Evolutionary conservation across 768 basidiomycete genomes (phyloP).

Genomic region (Xerocomus potaroensis): DNA sequence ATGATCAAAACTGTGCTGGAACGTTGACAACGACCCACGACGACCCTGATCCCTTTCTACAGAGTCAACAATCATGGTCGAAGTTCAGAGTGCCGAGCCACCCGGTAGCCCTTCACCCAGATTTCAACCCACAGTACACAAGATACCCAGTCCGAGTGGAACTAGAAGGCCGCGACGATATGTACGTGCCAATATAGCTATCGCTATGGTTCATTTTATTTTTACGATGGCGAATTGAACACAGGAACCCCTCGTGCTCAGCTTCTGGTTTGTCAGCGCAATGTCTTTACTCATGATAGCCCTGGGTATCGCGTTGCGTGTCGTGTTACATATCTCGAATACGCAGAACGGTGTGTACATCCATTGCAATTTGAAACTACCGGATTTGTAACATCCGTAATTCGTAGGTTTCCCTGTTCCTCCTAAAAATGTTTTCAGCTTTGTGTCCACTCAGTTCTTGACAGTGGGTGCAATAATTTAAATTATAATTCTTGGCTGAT

Average conservation of each 20-base stretch:
- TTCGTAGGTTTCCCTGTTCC: slow-evolving; percentile 55
- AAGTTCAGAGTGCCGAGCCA: not conserved
- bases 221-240: not conserved
- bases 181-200: slow-evolving; percentile 29
- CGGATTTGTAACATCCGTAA: not conserved
- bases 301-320: slow-evolving; percentile 15
- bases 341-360: slow-evolving; percentile 14
- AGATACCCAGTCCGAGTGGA: slow-evolving; percentile 44
- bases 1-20: not conserved
- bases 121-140: slow-evolving; percentile 43
- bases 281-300: slow-evolving; percentile 41
- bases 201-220: not conserved
- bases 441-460: slow-evolving; percentile 43
- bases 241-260: slow-evolving; percentile 29
- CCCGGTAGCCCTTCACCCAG: slow-evolving; percentile 27
- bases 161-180: slow-evolving; percentile 37
- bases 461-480: slow-evolving; percentile 34
- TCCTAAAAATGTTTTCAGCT: slow-evolving; percentile 42
- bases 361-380: not conserved
- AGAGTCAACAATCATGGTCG: slow-evolving; percentile 7
- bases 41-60: not conserved
- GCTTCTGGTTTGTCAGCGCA: slow-evolving; percentile 38
- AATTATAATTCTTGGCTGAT: not conserved
- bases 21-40: too few relatives aligned
- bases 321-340: slow-evolving; percentile 13